Percentiles rank a stretch among this genome's conserved stretches.
Conservation (phyloP, 495 filamentous ascomycete species). For the Lepidopterella palustris region DNA sequence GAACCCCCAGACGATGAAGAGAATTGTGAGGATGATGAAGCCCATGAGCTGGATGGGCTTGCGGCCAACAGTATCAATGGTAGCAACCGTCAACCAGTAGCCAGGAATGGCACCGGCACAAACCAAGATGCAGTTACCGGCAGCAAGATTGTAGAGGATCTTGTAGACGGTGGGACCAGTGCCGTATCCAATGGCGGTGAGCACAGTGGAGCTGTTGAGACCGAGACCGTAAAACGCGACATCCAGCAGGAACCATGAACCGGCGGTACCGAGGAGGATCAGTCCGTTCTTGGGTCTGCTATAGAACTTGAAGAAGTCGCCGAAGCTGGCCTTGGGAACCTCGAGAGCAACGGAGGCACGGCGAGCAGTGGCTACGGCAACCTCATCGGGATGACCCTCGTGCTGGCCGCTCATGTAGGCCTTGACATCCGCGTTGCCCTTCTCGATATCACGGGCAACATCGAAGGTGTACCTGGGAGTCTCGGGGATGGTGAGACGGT, state of each 20-base stretch:
- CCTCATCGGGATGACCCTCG: conserved; percentile 57
- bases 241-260: conserved; percentile 75
- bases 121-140: conserved; percentile 69
- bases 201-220: conserved; percentile 58
- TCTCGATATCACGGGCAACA: conserved; percentile 62
- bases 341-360: conserved; percentile 44
- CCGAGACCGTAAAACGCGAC: conserved; percentile 75
- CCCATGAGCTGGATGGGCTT: conserved; percentile 74
- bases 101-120: conserved; percentile 70
- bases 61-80: conserved; percentile 65
- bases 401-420: conserved; percentile 36
- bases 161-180: conserved; percentile 53
- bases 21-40: conserved; percentile 63
- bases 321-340: conserved; percentile 55
- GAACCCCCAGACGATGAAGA: conserved; percentile 73
- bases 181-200: conserved; percentile 62
- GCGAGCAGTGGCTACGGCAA: conserved; percentile 48
- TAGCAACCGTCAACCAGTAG: conserved; percentile 68
- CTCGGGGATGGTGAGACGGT: conserved; percentile 83
- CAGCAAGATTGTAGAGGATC: conserved; percentile 60
- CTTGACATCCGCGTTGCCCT: conserved; percentile 59
- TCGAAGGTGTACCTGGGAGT: conserved; percentile 81
- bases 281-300: conserved; percentile 59
- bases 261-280: conserved; percentile 69
- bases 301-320: conserved; percentile 60